Evolutionary conservation across 2,329 filamentous ascomycete species (phyloP).

Genomic region (Ramularia endophylla): DNA sequence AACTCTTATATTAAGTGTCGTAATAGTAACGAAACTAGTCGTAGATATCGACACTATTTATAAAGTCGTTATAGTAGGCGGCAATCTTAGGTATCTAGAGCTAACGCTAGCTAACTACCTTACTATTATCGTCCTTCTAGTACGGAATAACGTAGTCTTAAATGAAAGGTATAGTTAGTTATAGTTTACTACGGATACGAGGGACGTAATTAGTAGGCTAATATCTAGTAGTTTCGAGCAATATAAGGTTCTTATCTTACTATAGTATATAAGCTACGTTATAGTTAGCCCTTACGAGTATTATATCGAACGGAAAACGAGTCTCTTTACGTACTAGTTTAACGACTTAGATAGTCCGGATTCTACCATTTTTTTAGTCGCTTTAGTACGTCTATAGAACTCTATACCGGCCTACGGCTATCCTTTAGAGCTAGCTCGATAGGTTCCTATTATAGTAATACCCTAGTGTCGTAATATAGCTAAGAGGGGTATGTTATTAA

Average conservation of each 20-base stretch:
- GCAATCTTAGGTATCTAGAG: not conserved
- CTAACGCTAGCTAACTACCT: no score
- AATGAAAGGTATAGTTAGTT: no score
- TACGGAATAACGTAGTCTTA: no score
- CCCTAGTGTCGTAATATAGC: not conserved
- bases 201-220: not conserved
- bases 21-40: constrained; percentile 1
- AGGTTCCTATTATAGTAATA: not conserved
- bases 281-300: not conserved
- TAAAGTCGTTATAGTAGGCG: not conserved
- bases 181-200: not conserved
- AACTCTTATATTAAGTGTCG: not conserved
- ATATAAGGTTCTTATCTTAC: constrained; percentile 1
- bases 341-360: not conserved
- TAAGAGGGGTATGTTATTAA: not conserved
- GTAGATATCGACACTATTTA: not conserved
- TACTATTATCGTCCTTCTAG: no score
- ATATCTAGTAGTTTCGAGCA: not conserved
- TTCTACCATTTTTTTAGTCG: no score
- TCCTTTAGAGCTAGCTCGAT: not conserved
- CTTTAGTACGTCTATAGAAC: not conserved
- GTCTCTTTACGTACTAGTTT: not conserved
- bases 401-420: not conserved
- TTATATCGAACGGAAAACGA: not conserved
- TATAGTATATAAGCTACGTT: not conserved